Evolutionary conservation across 805 yeast species (phyloP).

Genomic region (Ogataea siamensis): DNA sequence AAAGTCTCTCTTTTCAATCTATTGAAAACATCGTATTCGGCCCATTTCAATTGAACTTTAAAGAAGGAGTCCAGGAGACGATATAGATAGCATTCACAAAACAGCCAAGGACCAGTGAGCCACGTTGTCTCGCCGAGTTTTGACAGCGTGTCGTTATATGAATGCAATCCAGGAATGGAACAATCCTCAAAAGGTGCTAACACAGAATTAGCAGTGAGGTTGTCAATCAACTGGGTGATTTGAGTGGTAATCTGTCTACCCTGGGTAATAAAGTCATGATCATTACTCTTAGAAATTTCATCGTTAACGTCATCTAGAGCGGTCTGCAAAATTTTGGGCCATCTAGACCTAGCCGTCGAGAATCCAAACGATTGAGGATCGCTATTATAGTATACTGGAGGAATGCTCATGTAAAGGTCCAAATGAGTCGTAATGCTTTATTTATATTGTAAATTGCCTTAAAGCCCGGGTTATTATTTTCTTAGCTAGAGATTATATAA

Average conservation of each 20-base stretch:
- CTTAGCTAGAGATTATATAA: no score
- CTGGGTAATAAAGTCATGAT: slow-evolving; percentile 36
- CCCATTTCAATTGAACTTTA: slow-evolving; percentile 42
- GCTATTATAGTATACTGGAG: slow-evolving; percentile 56
- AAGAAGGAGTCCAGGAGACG: slow-evolving; percentile 54
- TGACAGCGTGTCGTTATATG: slow-evolving; percentile 58
- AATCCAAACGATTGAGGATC: slow-evolving; percentile 80
- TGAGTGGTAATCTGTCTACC: slow-evolving; percentile 44
- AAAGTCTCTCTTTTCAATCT: slow-evolving; percentile 72
- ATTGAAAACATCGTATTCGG: slow-evolving; percentile 69
- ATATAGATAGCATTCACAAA: slow-evolving; percentile 81
- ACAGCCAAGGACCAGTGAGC: slow-evolving; percentile 89
- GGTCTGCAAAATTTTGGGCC: slow-evolving; percentile 80
- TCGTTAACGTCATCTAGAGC: slow-evolving; percentile 57
- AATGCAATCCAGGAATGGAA: slow-evolving; percentile 43
- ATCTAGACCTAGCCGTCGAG: slow-evolving; percentile 72
- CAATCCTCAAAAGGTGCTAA: slow-evolving; percentile 41
- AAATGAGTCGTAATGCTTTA: no score
- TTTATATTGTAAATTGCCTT: no score
- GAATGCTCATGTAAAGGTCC: slow-evolving; percentile 34
- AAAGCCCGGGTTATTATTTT: no score
- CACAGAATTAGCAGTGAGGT: slow-evolving; percentile 41
- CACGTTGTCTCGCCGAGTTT: slow-evolving; percentile 51
- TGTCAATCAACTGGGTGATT: slow-evolving; percentile 43
- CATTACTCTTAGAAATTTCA: slow-evolving; percentile 8